These are phyloP conservation scores for Ricinus communis DNA, from an alignment of 345 rosid genomes.

Conservation along the genomic window DNA sequence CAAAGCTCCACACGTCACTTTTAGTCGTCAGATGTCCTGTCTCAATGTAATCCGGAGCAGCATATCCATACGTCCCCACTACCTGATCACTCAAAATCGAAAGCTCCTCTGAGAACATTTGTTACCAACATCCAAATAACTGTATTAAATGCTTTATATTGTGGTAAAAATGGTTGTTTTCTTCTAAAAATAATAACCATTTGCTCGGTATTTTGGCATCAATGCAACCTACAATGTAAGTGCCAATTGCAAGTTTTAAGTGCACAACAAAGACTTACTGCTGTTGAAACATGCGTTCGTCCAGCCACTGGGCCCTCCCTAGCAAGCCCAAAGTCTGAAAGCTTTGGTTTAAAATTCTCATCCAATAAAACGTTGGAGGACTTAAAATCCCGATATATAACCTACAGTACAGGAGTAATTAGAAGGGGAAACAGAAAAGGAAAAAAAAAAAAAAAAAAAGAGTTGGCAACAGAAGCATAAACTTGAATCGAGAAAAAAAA, in stretches of 20 bases:
- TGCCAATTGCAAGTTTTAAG: too few relatives aligned
- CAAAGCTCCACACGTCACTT: constrained; percentile 90
- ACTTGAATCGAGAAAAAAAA: not conserved
- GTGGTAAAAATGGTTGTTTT: too few relatives aligned
- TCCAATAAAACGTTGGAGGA: constrained; percentile 75
- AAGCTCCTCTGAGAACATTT: too few relatives aligned
- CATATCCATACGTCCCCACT: constrained; percentile 86
- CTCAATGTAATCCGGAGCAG: constrained; percentile 85
- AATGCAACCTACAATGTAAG: too few relatives aligned
- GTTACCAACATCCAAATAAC: too few relatives aligned
- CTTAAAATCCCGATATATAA: constrained; percentile 82
- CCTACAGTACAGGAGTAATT: constrained; percentile 39
- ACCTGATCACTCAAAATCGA: constrained; percentile 41
- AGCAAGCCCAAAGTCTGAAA: constrained; percentile 92
- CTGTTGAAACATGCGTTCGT: constrained; percentile 81
- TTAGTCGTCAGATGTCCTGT: constrained; percentile 75
- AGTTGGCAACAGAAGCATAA: not conserved
- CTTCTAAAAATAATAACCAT: too few relatives aligned
- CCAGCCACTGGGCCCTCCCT: constrained; percentile 85
- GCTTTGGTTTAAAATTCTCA: constrained; percentile 63
- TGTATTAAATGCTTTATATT: too few relatives aligned
- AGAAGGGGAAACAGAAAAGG: too few relatives aligned
- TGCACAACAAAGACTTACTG: constrained; percentile 47
- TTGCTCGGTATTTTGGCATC: too few relatives aligned
- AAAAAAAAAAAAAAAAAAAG: not conserved